A percentile compares a stretch with the other conserved stretches of the same genome.
Conservation (phyloP, 176 grass and related monocot genomes). For the Poa annua region DNA sequence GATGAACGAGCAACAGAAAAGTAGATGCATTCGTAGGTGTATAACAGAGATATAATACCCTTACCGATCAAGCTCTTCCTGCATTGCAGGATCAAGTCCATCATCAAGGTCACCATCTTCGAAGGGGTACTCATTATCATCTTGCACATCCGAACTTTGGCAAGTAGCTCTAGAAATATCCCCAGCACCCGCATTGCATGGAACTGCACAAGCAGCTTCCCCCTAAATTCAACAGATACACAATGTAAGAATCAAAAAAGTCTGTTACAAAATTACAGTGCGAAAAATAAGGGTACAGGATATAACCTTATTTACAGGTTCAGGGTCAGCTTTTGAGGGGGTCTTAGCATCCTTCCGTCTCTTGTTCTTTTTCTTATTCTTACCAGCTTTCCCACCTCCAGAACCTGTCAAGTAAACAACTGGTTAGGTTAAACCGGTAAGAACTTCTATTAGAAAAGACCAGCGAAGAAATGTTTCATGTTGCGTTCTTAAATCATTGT, state of each 20-base stretch:
- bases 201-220: constrained; percentile 39
- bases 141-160: constrained; percentile 59
- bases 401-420: constrained; percentile 69
- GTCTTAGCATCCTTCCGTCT: constrained; percentile 83
- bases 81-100: constrained; percentile 96
- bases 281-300: constrained; percentile 18
- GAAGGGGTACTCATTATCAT: constrained; percentile 78
- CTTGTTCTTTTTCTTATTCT: constrained; percentile 95
- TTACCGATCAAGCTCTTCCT: constrained; percentile 99
- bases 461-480: background rate
- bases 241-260: constrained; percentile 31
- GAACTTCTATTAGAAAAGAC: constrained; percentile 11
- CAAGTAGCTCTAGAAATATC: constrained; percentile 66
- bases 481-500: constrained; percentile 18
- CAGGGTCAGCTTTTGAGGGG: constrained; percentile 47
- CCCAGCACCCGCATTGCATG: constrained; percentile 44
- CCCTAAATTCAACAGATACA: constrained; percentile 53
- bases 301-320: constrained; percentile 66
- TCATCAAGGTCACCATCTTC: constrained; percentile 93
- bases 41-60: constrained; percentile 11
- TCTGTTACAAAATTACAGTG: constrained; percentile 30
- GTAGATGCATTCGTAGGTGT: background rate
- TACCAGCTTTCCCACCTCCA: constrained; percentile 65
- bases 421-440: constrained; percentile 23
- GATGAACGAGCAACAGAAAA: background rate